These are phyloP conservation scores for Nothophaeocryptopus gaeumannii DNA, from an alignment of 2,329 filamentous ascomycete species.

Conservation along the genomic window DNA sequence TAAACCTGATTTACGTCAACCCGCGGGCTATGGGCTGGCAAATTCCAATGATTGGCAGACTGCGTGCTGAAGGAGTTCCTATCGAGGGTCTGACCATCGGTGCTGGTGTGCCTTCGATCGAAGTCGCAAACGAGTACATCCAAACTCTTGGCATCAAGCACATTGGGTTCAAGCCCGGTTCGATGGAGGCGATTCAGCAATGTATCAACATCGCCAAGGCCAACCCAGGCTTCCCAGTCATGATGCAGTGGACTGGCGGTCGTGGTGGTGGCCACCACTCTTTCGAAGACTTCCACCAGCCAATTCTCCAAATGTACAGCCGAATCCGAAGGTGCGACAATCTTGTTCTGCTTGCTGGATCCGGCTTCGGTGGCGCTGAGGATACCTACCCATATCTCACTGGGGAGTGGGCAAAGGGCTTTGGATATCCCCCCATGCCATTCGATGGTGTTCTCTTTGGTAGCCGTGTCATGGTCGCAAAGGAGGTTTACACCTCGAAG, in stretches of 20 bases:
- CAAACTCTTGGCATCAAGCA: conserved; percentile 89
- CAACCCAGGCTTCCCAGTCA: conserved; percentile 89
- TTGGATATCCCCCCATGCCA: conserved; percentile 87
- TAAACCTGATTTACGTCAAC: conserved; percentile 90
- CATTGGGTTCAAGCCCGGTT: conserved; percentile 92
- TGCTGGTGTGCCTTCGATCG: conserved; percentile 88
- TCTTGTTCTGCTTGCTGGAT: conserved; percentile 83
- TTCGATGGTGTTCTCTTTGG: conserved; percentile 90
- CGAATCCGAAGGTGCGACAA: conserved; percentile 82
- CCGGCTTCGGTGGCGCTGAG: conserved; percentile 84
- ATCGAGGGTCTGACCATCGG: conserved; percentile 92
- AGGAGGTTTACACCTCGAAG: conserved; percentile 84
- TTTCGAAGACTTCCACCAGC: conserved; percentile 91
- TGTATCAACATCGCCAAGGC: conserved; percentile 91
- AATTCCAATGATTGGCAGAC: conserved; percentile 75
- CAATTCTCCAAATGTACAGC: conserved; percentile 85
- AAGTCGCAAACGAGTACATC: conserved; percentile 91
- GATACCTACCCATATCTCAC: conserved; percentile 92
- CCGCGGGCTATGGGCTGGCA: conserved; percentile 90
- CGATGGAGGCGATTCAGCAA: conserved; percentile 79
- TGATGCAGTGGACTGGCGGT: conserved; percentile 92
- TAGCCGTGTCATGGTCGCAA: conserved; percentile 91
- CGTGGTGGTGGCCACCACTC: conserved; percentile 93
- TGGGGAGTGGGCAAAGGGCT: conserved; percentile 81
- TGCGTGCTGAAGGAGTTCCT: conserved; percentile 80